Conservation (phyloP, 176 grass and related monocot genomes). For the Themeda triandra region DNA sequence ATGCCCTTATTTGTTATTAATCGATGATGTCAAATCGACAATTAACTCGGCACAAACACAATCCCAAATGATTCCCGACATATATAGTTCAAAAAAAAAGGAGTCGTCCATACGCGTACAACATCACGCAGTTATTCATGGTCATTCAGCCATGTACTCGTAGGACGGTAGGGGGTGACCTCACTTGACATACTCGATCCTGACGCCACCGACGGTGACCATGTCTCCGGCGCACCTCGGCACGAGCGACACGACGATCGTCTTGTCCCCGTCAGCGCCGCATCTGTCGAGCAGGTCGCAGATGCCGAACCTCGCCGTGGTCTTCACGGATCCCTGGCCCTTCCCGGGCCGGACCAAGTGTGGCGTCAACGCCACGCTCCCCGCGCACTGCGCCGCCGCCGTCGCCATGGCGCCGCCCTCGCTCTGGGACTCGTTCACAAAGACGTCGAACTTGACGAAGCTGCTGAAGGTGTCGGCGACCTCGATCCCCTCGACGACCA, state of each 20-base stretch:
- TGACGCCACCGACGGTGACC: constrained; percentile 38
- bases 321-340: constrained; percentile 12
- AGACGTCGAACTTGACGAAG: constrained; percentile 70
- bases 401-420: background rate
- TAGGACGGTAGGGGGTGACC: background rate
- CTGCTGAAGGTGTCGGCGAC: constrained; percentile 21
- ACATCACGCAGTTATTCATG: no score
- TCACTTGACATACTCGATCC: constrained; percentile 42
- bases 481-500: constrained; percentile 57
- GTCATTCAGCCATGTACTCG: background rate
- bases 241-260: constrained; percentile 48
- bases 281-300: constrained; percentile 53
- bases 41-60: no score
- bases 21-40: no score
- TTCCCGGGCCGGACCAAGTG: constrained; percentile 32
- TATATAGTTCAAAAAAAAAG: no score
- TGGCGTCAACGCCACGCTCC: constrained; percentile 47
- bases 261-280: constrained; percentile 45
- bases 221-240: constrained; percentile 32
- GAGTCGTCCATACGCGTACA: no score
- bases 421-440: constrained; percentile 30
- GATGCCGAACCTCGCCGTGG: constrained; percentile 50
- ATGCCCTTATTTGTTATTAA: no score
- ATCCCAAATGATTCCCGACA: no score
- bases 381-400: constrained; percentile 40